These are phyloP conservation scores for Brettanomyces anomalus DNA, from an alignment of 805 yeast genomes.

Conservation along the genomic window DNA sequence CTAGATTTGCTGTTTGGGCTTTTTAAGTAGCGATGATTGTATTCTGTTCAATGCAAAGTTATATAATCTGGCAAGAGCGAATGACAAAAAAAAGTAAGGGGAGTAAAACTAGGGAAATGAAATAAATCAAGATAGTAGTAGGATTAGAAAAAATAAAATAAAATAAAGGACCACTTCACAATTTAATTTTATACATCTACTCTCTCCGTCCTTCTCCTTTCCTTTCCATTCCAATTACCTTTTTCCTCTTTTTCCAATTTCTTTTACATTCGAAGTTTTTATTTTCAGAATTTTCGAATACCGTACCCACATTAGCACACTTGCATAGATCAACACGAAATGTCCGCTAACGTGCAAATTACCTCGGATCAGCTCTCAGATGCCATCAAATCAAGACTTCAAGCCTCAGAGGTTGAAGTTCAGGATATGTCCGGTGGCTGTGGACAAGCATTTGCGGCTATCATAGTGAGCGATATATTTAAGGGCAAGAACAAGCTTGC, in stretches of 20 bases:
- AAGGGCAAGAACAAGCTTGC: constrained; percentile 74
- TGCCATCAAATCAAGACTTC: constrained; percentile 45
- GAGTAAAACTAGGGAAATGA: too few species aligned
- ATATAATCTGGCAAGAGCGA: too few species aligned
- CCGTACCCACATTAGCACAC: too few species aligned
- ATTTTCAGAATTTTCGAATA: too few species aligned
- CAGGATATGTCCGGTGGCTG: constrained; percentile 88
- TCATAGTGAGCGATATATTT: constrained; percentile 67
- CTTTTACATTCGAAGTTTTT: not conserved
- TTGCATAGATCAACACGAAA: not conserved
- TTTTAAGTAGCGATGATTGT: too few species aligned
- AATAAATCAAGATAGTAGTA: too few species aligned
- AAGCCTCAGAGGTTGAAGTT: constrained; percentile 59
- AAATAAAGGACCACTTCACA: too few species aligned
- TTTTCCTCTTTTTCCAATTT: not conserved
- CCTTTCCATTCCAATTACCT: not conserved
- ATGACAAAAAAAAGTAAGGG: too few species aligned
- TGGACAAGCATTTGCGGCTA: constrained; percentile 94
- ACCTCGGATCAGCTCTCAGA: constrained; percentile 30
- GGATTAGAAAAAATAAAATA: too few species aligned
- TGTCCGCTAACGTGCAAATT: not conserved
- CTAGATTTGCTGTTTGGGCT: too few species aligned
- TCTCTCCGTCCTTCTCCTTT: not conserved
- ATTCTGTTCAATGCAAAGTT: too few species aligned
- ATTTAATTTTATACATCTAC: too few species aligned